phyloP scores from a whole-genome alignment of 2,329 filamentous ascomycete species.

The Parastagonospora nodorum region DNA sequence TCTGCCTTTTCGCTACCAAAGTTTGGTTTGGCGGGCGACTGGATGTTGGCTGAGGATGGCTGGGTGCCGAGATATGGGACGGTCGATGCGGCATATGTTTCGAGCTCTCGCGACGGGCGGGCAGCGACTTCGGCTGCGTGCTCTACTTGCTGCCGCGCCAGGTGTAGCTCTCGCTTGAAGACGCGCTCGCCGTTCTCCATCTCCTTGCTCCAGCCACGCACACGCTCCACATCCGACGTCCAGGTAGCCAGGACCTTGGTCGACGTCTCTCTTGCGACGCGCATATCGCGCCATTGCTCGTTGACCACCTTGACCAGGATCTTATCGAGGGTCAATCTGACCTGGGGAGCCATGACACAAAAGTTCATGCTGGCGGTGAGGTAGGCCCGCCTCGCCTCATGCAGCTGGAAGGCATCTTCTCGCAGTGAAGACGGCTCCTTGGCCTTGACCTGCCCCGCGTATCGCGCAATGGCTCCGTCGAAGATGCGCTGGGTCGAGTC shows the following conservation, averaged over 20 bases:
- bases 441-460: conserved; percentile 83
- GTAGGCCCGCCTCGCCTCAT: conserved; percentile 89
- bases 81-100: conserved; percentile 88
- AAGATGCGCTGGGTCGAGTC: conserved; percentile 83
- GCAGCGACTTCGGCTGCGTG: conserved; percentile 71
- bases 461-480: conserved; percentile 80
- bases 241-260: conserved; percentile 67
- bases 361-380: conserved; percentile 93
- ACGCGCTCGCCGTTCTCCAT: conserved; percentile 88
- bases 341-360: conserved; percentile 82
- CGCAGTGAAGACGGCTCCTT: conserved; percentile 91
- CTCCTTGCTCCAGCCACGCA: conserved; percentile 90
- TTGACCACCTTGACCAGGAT: conserved; percentile 82
- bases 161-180: conserved; percentile 80
- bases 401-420: conserved; percentile 94
- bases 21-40: conserved; percentile 59
- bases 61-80: conserved; percentile 81
- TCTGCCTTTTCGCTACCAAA: conserved; percentile 60
- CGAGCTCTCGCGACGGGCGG: conserved; percentile 87
- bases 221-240: conserved; percentile 83
- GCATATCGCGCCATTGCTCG: conserved; percentile 89
- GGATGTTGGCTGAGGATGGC: conserved; percentile 59
- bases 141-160: conserved; percentile 80
- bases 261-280: conserved; percentile 68
- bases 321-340: conserved; percentile 83